Evolutionary conservation across 2,329 filamentous ascomycete genomes (phyloP), one percentile per base, ranked within the genome.

Genomic region (Penicillium sp.): DNA sequence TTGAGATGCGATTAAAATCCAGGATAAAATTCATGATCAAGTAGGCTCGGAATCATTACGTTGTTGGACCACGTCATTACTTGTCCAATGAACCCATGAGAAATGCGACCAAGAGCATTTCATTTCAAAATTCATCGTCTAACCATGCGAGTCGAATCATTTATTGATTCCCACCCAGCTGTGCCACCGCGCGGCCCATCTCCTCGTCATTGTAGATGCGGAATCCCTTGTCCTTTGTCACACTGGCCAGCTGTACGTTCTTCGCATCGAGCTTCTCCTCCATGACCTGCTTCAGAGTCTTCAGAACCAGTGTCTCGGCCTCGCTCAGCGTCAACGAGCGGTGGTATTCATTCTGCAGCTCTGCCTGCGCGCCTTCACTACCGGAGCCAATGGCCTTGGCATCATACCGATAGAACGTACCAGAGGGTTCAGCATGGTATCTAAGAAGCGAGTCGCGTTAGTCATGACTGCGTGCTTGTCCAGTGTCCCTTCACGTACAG

Each of bases 221-320:
- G 77, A 98, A 98, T 39, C 92, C 92, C 70, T 85, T 90, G 52
- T 95, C 90, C 75, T 89, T 94, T 47, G 92, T 98, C 41, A 98
- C 92, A 62, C 90, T 96, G 37, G 92, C 92, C 54, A 98, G 70
- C 73, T 98, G 92, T 51, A 98, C 92, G 62, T 98, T 98, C 79
- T 98, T 98, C 49, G 88, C 79, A 65, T 98, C 92, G 44, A 98
- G 76, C 74, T 98, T 98, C 80, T 98, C 92, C 72, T 98, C 92
- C 92, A 98, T 98, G 54, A 98, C 92, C 72, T 98, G 92, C 77
- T 96, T 98, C 65, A 98, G 69, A 25, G 92, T 98, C 79, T 96
- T 96, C 60, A 98, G 74, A 35, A 95, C 89, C 51, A 98, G 72
- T 3, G 89, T 92, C 72, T 98, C 92, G 41, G 92, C 92, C 62